A percentile compares a stretch with the other conserved stretches of the same genome.
These are phyloP conservation scores for Fagopyrum tataricum DNA, from an alignment of 148 eudicot genomes.

Conservation along the genomic window DNA sequence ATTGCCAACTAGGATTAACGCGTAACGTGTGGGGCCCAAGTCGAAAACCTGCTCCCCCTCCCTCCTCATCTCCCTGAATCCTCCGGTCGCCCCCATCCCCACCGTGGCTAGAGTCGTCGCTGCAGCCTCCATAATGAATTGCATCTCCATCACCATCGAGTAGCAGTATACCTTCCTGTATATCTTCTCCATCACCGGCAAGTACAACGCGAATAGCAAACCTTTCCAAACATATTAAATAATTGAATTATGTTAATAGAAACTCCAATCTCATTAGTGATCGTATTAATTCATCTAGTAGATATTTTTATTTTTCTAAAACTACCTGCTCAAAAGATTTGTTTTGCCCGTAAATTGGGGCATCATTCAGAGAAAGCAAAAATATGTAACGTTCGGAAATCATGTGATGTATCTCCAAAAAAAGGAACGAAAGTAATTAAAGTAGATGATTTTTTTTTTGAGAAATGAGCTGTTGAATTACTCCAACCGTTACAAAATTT, in stretches of 20 bases:
- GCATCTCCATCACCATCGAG: constrained; percentile 83
- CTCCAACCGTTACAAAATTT: neutral
- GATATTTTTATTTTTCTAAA: neutral
- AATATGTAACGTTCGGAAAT: neutral
- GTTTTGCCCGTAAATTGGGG: neutral
- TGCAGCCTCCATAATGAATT: constrained; percentile 52
- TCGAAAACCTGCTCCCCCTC: constrained; percentile 39
- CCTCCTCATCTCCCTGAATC: constrained; percentile 43
- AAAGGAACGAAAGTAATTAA: no score
- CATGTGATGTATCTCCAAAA: constrained; percentile 2
- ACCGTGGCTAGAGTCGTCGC: constrained; percentile 55
- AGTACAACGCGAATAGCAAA: constrained; percentile 55
- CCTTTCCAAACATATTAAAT: constrained; percentile 18
- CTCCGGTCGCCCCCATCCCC: constrained; percentile 59
- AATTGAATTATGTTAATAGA: neutral
- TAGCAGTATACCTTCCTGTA: constrained; percentile 57
- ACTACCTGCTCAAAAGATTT: neutral
- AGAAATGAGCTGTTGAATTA: neutral
- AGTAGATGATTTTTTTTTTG: neutral
- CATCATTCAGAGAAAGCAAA: neutral
- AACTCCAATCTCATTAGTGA: no score
- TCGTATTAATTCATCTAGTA: no score
- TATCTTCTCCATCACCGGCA: constrained; percentile 78
- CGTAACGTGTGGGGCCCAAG: constrained; percentile 39
- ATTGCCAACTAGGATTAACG: constrained; percentile 29